Conservation (phyloP, 2,329 filamentous ascomycete genomes). For the Colletotrichum tanaceti region DNA sequence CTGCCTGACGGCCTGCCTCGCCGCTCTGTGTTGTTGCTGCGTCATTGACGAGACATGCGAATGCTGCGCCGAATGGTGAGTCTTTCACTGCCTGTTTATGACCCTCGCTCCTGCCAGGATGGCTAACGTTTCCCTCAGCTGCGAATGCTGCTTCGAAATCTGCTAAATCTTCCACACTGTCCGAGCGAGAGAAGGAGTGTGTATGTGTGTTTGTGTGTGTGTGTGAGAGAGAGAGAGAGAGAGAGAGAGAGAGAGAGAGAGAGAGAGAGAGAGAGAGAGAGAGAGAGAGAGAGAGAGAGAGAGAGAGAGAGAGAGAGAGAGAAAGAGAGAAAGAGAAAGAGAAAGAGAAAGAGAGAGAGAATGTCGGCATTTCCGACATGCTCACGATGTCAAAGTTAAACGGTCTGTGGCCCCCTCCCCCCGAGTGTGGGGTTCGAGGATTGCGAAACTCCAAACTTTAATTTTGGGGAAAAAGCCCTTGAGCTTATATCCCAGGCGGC, state of each 20-base stretch:
- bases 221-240: too few species aligned
- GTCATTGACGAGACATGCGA: conserved; percentile 63
- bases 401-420: background rate
- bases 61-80: conserved; percentile 55
- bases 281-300: too few species aligned
- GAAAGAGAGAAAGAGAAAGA: too few species aligned
- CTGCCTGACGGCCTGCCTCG: conserved; percentile 61
- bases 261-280: too few species aligned
- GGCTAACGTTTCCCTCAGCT: conserved; percentile 43
- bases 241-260: too few species aligned
- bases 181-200: background rate
- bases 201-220: too few species aligned
- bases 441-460: conserved; percentile 1
- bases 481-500: background rate
- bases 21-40: conserved; percentile 63
- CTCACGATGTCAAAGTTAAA: conserved; percentile 5
- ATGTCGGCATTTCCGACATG: conserved; percentile 15
- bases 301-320: too few species aligned
- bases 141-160: conserved; percentile 51
- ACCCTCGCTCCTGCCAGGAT: background rate
- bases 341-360: too few species aligned
- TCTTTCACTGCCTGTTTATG: conserved; percentile 24
- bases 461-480: background rate
- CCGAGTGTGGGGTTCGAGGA: background rate
- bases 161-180: conserved; percentile 29